phyloP scores from a whole-genome alignment of 2,329 filamentous ascomycete genomes.

The Septoria linicola region DNA sequence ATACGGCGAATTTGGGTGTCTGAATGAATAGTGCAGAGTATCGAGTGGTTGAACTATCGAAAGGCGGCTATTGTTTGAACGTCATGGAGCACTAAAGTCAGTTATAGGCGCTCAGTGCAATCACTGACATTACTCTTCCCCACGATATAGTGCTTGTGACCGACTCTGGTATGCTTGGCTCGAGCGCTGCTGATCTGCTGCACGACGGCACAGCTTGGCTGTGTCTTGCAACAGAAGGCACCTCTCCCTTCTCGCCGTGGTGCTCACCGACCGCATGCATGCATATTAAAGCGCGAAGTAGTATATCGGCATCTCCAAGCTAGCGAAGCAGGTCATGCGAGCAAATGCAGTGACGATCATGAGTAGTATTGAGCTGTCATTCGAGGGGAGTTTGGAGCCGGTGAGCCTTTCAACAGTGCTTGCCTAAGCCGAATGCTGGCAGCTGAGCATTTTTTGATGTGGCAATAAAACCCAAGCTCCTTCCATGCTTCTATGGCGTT shows the following conservation, averaged over 20 bases:
- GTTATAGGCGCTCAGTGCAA: no score
- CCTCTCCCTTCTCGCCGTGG: conserved; percentile 6
- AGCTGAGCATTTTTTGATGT: background rate
- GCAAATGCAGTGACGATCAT: conserved; percentile 8
- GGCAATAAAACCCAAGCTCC: background rate
- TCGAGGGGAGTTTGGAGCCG: conserved; percentile 4
- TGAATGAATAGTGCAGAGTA: background rate
- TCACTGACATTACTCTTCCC: background rate
- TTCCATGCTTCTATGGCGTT: conserved; percentile 1
- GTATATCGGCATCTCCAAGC: background rate
- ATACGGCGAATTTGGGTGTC: no score
- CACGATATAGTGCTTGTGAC: conserved; percentile 5
- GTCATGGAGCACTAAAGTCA: no score
- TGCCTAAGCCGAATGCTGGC: conserved; percentile 4
- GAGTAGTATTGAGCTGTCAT: conserved; percentile 7
- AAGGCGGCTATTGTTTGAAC: no score
- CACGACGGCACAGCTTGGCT: background rate
- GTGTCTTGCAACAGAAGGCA: background rate
- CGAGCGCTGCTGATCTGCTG: conserved; percentile 7
- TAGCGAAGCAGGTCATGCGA: conserved; percentile 4
- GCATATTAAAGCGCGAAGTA: background rate
- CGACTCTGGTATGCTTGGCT: conserved; percentile 10
- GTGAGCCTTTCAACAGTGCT: conserved; percentile 5
- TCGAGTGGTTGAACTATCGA: no score
- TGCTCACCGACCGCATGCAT: background rate